Percentiles rank a stretch among this genome's conserved stretches.
Evolutionary conservation across 108 stramenopile genomes (phyloP).

Genomic region (Chaetoceros muelleri): DNA sequence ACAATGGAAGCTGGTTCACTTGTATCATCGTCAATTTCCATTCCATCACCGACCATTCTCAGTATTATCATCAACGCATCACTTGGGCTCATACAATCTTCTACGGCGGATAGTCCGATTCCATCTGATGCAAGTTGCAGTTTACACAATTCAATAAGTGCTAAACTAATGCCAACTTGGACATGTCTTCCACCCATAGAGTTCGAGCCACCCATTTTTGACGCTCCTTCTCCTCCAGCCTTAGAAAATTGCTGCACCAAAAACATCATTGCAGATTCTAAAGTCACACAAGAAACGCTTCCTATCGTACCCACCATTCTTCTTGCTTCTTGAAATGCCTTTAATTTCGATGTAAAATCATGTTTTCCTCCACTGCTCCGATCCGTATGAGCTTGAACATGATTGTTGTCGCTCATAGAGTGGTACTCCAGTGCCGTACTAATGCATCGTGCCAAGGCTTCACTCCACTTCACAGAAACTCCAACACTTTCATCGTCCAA

Average conservation of each 20-base stretch:
- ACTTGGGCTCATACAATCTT: neutral
- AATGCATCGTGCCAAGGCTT: constrained; percentile 61
- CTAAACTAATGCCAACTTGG: constrained; percentile 49
- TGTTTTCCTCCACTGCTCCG: constrained; percentile 8
- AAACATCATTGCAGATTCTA: constrained; percentile 35
- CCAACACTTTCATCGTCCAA: constrained; percentile 71
- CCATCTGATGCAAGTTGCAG: constrained; percentile 29
- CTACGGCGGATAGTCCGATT: constrained; percentile 24
- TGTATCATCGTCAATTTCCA: constrained; percentile 48
- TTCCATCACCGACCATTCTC: constrained; percentile 55
- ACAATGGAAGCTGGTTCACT: constrained; percentile 7
- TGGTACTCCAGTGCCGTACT: constrained; percentile 50
- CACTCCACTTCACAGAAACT: constrained; percentile 50
- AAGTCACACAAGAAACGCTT: constrained; percentile 24
- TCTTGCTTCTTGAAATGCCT: constrained; percentile 26
- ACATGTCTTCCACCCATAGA: constrained; percentile 65
- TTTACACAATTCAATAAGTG: constrained; percentile 37
- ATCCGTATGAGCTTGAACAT: constrained; percentile 13
- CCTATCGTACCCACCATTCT: neutral
- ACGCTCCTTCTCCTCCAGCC: constrained; percentile 60
- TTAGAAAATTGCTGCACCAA: constrained; percentile 64
- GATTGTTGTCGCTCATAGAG: neutral
- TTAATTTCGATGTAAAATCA: constrained; percentile 31
- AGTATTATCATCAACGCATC: constrained; percentile 40
- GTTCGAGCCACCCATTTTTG: constrained; percentile 53